Evolutionary conservation across 2,329 filamentous ascomycete species (phyloP).

Genomic region (Colletotrichum orchidophilum): DNA sequence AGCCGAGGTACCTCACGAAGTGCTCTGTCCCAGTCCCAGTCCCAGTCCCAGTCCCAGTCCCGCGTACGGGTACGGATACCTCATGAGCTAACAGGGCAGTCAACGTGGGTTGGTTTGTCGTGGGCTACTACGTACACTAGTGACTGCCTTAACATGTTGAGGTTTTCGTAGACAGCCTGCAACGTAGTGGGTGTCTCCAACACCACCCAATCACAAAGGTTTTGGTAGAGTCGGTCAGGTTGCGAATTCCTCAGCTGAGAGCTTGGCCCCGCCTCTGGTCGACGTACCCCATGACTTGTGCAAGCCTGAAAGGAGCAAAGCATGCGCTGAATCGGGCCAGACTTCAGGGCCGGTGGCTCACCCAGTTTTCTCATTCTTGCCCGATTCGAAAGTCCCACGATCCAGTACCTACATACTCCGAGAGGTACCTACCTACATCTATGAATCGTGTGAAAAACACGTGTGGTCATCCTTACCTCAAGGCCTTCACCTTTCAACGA

Average conservation of each 20-base stretch:
- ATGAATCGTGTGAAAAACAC: background rate
- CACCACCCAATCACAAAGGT: no score
- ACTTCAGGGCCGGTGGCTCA: background rate
- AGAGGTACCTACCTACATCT: background rate
- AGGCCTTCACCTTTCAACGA: background rate
- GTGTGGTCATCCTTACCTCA: background rate
- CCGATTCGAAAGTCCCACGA: background rate
- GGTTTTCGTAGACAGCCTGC: background rate
- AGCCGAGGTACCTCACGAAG: background rate
- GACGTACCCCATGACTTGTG: constrained; percentile 6
- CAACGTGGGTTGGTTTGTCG: background rate
- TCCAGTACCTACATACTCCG: background rate
- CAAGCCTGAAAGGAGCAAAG: background rate
- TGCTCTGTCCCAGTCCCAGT: background rate
- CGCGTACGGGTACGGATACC: background rate
- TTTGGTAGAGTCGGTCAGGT: no score
- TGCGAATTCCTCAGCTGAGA: constrained; percentile 9
- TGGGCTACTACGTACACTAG: background rate
- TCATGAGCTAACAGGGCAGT: no score
- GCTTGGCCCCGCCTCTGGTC: constrained; percentile 20
- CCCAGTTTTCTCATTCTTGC: background rate
- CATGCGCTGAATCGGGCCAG: constrained; percentile 13
- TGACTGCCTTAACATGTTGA: background rate
- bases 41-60: background rate
- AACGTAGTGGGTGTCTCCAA: no score